Evolutionary conservation across 192 early-diverging fungal genomes (phyloP), one percentile per base, ranked within the genome.

Genomic region (Backusella tarrabulga): DNA sequence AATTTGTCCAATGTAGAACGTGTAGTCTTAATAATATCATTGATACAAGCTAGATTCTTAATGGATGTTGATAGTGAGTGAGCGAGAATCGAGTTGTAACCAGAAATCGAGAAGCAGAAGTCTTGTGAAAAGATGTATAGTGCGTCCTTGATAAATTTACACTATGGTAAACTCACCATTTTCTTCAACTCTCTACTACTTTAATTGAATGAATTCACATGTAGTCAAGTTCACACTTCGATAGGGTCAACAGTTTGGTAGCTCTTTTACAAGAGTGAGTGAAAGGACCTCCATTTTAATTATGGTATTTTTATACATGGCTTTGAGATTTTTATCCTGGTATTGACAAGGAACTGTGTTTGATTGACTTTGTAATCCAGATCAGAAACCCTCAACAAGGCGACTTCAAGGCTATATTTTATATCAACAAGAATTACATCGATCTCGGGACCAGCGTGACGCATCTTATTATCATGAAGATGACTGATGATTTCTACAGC

Each of bases 231-330:
- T 32, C 32, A 32, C 32, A 3, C 2, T 32, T 32, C 32, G 32
- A 32, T 32, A 32, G 0, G 32, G 3, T 32, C 32, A 32, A 71
- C 26, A 71, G 12, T 29, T 46, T 71, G 35, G 32, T 32, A 71
- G 40, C 4, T 71, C 26, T 3, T 29, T 46, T n/a, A 71, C 6
- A 1, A 50, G 21, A 4, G 70, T 71, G 3, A 46, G 11, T 0
- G 70, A 71, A 11, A 42, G 70, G n/a, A 32, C 40, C 42, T 71
- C 70, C 70, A 32, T 41, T 71, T 44, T 71, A 4, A 21, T 32
- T 23, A 29, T 23, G 17, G 46, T 71, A 21, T 50, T 15, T 41
- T 71, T 46, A 12, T 44, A 71, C 70, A 71, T 50, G 11, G 29
- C 40, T 44, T 71, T 71, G 12, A 71, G 23, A 21, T 50, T 71